Evolutionary conservation across 352 stramenopile species (phyloP).

Genomic region (Globisporangium carolinianum): DNA sequence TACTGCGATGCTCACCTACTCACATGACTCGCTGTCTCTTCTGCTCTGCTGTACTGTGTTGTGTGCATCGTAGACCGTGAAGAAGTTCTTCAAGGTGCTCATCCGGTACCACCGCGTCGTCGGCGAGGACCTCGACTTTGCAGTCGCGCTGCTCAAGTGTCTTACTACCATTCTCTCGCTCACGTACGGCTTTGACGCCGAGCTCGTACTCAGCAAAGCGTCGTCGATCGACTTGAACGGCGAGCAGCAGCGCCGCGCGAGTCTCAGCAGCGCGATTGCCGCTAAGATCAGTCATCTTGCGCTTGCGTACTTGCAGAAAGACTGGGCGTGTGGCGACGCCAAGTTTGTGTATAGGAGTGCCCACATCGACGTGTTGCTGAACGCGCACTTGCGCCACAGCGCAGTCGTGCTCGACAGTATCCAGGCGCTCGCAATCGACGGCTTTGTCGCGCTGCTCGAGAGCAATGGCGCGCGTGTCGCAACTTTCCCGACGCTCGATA

Average conservation of each 20-base stretch:
- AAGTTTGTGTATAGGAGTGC: conserved; percentile 34
- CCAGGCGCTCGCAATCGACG: conserved; percentile 34
- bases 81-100: conserved; percentile 20
- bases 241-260: conserved; percentile 6
- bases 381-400: conserved; percentile 31
- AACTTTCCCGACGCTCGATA: conserved; percentile 35
- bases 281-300: conserved; percentile 29
- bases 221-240: conserved; percentile 15
- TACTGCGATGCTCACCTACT: too few relatives aligned
- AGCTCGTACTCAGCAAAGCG: conserved; percentile 10
- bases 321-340: conserved; percentile 36
- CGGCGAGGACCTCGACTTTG: conserved; percentile 14
- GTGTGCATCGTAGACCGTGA: conserved; percentile 14
- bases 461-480: conserved; percentile 12
- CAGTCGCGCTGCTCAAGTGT: conserved; percentile 20
- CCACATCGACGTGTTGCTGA: conserved; percentile 32
- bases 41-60: not conserved
- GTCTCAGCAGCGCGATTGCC: conserved; percentile 17
- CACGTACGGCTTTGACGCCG: conserved; percentile 16
- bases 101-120: conserved; percentile 18
- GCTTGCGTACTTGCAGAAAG: conserved; percentile 25
- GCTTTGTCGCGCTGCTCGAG: conserved; percentile 37
- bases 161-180: conserved; percentile 18
- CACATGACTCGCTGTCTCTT: not conserved
- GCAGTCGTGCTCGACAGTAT: conserved; percentile 36